These are phyloP conservation scores for Imleria badia DNA, from an alignment of 768 basidiomycete genomes.

Conservation along the genomic window DNA sequence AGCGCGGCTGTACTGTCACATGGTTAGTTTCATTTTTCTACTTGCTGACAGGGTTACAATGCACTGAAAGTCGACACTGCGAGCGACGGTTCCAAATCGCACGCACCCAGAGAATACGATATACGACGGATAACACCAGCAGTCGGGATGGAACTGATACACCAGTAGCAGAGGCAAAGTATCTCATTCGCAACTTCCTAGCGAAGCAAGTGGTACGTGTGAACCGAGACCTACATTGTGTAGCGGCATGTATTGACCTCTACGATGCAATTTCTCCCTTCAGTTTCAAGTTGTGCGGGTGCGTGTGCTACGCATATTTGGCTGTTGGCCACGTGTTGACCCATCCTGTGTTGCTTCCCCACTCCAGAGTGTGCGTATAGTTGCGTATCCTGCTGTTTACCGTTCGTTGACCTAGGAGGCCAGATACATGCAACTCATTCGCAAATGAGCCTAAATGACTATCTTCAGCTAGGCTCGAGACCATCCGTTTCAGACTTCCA, in stretches of 20 bases:
- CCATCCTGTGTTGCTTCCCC: too few relatives aligned
- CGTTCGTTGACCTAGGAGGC: too few relatives aligned
- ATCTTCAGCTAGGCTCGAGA: too few relatives aligned
- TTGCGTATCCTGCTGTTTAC: too few relatives aligned
- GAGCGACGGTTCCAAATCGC: not conserved
- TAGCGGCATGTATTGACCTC: not conserved
- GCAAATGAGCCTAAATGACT: too few relatives aligned
- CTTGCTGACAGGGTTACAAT: not conserved
- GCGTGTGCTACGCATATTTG: not conserved
- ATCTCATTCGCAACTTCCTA: slow-evolving; percentile 5
- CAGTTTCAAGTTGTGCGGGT: not conserved
- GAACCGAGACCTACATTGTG: not conserved
- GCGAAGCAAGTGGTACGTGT: not conserved
- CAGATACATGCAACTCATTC: too few relatives aligned
- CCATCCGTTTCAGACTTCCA: too few relatives aligned
- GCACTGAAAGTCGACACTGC: not conserved
- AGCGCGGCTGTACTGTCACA: not conserved
- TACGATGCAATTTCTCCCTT: not conserved
- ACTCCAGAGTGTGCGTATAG: too few relatives aligned
- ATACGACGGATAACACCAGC: not conserved
- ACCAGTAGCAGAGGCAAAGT: not conserved
- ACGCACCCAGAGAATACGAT: not conserved
- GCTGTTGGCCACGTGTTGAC: too few relatives aligned
- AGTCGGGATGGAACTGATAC: not conserved
- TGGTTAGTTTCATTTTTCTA: not conserved